phyloP scores from a whole-genome alignment of 768 basidiomycete genomes.

The Coprinellus micaceus region DNA sequence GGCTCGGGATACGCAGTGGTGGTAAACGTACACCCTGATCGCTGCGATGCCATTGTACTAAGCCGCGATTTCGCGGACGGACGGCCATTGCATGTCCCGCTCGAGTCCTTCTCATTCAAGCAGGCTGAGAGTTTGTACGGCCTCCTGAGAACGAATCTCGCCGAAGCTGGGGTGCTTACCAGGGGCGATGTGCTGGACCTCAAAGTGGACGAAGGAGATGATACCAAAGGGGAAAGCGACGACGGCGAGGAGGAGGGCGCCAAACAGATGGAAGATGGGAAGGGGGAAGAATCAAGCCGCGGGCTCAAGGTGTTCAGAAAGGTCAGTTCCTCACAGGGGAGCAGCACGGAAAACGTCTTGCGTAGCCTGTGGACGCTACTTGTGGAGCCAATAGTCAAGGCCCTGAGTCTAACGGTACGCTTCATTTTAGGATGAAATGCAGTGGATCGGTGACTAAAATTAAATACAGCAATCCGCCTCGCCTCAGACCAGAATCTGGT shows the following conservation, averaged over 20 bases:
- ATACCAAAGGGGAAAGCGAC: no score
- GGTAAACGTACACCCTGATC: not conserved
- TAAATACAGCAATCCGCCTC: not conserved
- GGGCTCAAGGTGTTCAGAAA: not conserved
- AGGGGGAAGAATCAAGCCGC: no score
- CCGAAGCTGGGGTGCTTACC: not conserved
- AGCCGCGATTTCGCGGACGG: not conserved
- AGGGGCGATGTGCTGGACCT: not conserved
- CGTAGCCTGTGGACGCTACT: not conserved
- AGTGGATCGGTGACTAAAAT: not conserved
- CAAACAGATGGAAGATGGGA: no score
- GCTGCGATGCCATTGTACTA: not conserved
- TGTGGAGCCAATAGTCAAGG: conserved; percentile 8
- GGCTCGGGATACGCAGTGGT: conserved; percentile 6
- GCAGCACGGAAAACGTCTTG: not conserved
- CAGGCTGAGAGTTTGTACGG: not conserved
- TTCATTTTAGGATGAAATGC: no score
- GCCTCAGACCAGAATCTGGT: conserved; percentile 14
- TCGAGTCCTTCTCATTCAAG: not conserved
- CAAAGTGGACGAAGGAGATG: conserved; percentile 9
- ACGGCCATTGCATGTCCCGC: not conserved
- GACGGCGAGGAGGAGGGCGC: no score
- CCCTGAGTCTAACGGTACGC: conserved; percentile 2
- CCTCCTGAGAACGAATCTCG: not conserved
- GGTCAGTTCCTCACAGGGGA: no score